A percentile compares a stretch with the other conserved stretches of the same genome.
These are phyloP conservation scores for Diaporthe capsici DNA, from an alignment of 2,329 filamentous ascomycete genomes.

Conservation along the genomic window DNA sequence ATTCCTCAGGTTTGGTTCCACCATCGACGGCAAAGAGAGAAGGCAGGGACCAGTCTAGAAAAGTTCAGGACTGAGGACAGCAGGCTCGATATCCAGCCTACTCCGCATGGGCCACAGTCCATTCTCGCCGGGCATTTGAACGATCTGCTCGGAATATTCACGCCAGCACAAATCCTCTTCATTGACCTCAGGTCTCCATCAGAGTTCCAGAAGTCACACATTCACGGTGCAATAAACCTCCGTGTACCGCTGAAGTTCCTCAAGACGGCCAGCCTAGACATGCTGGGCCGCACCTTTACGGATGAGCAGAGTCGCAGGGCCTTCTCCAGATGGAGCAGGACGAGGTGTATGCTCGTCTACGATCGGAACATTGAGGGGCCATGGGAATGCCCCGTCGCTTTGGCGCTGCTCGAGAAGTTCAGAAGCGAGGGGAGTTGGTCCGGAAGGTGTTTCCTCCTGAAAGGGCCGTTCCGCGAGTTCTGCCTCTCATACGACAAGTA, in stretches of 20 bases:
- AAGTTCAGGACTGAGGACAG: slow-evolving; percentile 58
- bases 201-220: slow-evolving; percentile 66
- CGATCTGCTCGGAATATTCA: slow-evolving; percentile 64
- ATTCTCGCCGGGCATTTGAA: slow-evolving; percentile 67
- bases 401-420: slow-evolving; percentile 61
- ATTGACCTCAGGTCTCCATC: slow-evolving; percentile 64
- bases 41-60: slow-evolving; percentile 60
- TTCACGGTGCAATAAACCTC: slow-evolving; percentile 66
- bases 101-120: slow-evolving; percentile 57
- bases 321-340: slow-evolving; percentile 62
- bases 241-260: slow-evolving; percentile 65
- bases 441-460: slow-evolving; percentile 67
- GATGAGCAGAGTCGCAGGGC: slow-evolving; percentile 62
- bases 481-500: slow-evolving; percentile 66
- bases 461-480: slow-evolving; percentile 70
- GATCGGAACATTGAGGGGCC: slow-evolving; percentile 63
- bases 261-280: slow-evolving; percentile 61
- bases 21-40: slow-evolving; percentile 65
- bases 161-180: slow-evolving; percentile 60
- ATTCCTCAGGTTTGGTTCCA: slow-evolving; percentile 63
- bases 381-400: slow-evolving; percentile 66
- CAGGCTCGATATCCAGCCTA: slow-evolving; percentile 43
- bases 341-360: slow-evolving; percentile 67
- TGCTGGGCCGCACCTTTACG: slow-evolving; percentile 64
- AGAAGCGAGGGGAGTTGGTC: slow-evolving; percentile 60